Conservation (phyloP, 2,329 filamentous ascomycete genomes). For the Cytospora paraplurivora region DNA sequence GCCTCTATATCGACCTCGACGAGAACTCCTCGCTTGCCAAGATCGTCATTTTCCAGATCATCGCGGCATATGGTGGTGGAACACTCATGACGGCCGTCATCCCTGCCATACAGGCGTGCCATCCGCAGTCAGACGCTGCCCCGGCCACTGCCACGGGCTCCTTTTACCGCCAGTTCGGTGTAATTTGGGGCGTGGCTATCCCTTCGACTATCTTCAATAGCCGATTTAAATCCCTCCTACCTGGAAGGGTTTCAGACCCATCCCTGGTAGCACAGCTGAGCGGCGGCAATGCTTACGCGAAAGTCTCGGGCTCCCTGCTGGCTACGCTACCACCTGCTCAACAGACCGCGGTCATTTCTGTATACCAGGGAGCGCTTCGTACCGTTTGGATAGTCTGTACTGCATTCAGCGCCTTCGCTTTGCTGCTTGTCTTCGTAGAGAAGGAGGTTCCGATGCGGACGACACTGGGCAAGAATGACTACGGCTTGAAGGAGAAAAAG, state of each 20-base stretch:
- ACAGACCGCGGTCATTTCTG: conserved; percentile 30
- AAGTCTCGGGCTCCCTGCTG: background rate
- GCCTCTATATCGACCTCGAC: conserved; percentile 43
- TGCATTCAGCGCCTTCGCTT: conserved; percentile 32
- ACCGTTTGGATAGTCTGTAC: conserved; percentile 29
- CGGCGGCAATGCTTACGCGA: background rate
- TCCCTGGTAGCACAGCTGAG: background rate
- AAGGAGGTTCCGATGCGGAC: background rate
- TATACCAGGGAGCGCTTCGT: background rate
- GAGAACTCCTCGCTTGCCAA: conserved; percentile 36
- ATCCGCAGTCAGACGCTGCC: conserved; percentile 40
- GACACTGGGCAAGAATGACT: too few relatives aligned
- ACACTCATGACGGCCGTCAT: conserved; percentile 43
- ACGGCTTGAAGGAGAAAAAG: too few relatives aligned
- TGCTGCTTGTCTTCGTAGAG: conserved; percentile 29
- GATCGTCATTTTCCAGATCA: conserved; percentile 45
- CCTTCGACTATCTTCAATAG: conserved; percentile 43
- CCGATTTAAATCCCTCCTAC: conserved; percentile 26
- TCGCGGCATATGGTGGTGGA: conserved; percentile 34
- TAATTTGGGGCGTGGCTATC: conserved; percentile 48
- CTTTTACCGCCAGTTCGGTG: conserved; percentile 48
- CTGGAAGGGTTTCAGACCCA: background rate
- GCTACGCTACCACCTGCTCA: background rate
- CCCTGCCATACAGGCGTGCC: conserved; percentile 45
- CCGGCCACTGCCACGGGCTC: conserved; percentile 42